phyloP scores from a whole-genome alignment of 805 yeast genomes.

The Deakozyma indianensis region DNA sequence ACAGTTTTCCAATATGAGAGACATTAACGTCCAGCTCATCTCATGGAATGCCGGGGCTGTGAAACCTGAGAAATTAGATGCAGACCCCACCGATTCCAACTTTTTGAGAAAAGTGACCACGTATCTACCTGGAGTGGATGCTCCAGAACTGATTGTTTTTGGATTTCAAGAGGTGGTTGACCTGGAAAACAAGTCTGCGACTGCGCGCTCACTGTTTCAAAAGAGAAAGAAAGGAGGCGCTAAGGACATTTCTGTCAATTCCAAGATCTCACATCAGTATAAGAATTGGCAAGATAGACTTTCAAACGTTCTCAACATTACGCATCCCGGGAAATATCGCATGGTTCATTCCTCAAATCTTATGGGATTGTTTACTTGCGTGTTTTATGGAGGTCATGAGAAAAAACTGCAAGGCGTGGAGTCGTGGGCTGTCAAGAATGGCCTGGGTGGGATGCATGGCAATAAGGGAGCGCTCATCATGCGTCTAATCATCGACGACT shows the following conservation, averaged over 20 bases:
- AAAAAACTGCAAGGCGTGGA: conserved; percentile 45
- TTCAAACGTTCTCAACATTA: conserved; percentile 13
- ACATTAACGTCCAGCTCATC: conserved; percentile 18
- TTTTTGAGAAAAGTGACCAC: conserved; percentile 9
- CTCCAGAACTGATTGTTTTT: conserved; percentile 59
- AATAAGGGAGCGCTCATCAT: conserved; percentile 64
- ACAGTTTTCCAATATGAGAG: neutral
- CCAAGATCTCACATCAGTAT: conserved; percentile 17
- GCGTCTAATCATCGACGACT: conserved; percentile 48
- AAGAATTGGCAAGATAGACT: conserved; percentile 21
- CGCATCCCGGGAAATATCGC: conserved; percentile 28
- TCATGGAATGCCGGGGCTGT: conserved; percentile 30
- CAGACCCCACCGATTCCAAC: conserved; percentile 7
- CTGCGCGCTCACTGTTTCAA: conserved; percentile 36
- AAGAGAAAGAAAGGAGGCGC: conserved; percentile 31
- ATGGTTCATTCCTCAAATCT: conserved; percentile 64
- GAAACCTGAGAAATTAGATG: conserved; percentile 18
- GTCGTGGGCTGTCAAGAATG: conserved; percentile 74
- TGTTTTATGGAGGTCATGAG: conserved; percentile 45
- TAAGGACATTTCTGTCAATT: conserved; percentile 26
- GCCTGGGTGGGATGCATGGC: conserved; percentile 80
- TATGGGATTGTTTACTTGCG: conserved; percentile 67
- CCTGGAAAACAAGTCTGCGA: conserved; percentile 67
- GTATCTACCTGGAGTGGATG: conserved; percentile 14
- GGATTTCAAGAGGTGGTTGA: conserved; percentile 89